These are phyloP conservation scores for Lipomyces kockii DNA, from an alignment of 805 yeast species.

Conservation along the genomic window DNA sequence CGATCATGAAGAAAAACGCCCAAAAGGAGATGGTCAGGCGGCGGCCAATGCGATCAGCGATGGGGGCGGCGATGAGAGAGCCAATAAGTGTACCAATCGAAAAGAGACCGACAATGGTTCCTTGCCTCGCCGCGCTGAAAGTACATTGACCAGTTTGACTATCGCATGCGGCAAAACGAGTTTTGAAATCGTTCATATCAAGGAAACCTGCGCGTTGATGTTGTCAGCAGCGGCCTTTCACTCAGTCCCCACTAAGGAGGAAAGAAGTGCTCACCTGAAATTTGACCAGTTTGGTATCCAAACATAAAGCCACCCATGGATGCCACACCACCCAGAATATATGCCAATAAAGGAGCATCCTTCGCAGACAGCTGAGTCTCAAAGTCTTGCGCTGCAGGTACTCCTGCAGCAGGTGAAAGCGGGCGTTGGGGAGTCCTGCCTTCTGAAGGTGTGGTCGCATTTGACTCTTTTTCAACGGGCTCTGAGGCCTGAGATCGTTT, in stretches of 20 bases:
- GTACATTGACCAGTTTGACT: conserved; percentile 1
- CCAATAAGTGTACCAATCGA: conserved; percentile 8
- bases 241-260: neutral
- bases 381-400: neutral
- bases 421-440: conserved; percentile 2
- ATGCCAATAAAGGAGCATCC: neutral
- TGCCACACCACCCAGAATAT: conserved; percentile 2
- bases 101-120: conserved; percentile 64
- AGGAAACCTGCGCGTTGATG: neutral
- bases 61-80: conserved; percentile 52
- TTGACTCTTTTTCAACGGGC: neutral
- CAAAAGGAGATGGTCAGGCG: conserved; percentile 50
- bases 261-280: conserved; percentile 5
- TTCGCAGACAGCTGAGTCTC: neutral
- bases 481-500: neutral
- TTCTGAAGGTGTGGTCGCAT: neutral
- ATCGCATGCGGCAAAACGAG: neutral
- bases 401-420: neutral
- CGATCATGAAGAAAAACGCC: conserved; percentile 65
- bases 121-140: conserved; percentile 5
- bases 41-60: conserved; percentile 76
- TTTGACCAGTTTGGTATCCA: conserved; percentile 9
- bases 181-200: neutral
- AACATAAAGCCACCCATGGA: conserved; percentile 6
- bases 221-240: neutral